phyloP scores from a whole-genome alignment of 345 rosid species.

The Aquilaria yunnanensis region DNA sequence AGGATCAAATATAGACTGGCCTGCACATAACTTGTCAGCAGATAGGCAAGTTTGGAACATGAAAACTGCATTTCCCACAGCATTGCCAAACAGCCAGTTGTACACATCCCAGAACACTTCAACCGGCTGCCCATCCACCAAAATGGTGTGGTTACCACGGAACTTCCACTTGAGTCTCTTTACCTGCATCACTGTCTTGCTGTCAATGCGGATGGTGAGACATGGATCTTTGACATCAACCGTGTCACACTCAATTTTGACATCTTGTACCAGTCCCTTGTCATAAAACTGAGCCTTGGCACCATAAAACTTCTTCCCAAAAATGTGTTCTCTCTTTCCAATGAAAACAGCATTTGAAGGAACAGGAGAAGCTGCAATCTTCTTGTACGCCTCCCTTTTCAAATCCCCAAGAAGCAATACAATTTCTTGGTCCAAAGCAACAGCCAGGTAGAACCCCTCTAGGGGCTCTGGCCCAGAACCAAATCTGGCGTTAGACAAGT shows the following conservation, averaged over 20 bases:
- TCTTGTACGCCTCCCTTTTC: slow-evolving; percentile 73
- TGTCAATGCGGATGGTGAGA: slow-evolving; percentile 72
- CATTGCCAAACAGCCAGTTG: slow-evolving; percentile 85
- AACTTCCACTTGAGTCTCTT: slow-evolving; percentile 91
- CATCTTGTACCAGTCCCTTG: slow-evolving; percentile 62
- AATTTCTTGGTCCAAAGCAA: slow-evolving; percentile 57
- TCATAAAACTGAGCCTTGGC: slow-evolving; percentile 68
- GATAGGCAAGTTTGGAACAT: slow-evolving; percentile 76
- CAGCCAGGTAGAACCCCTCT: slow-evolving; percentile 60
- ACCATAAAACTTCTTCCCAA: slow-evolving; percentile 71
- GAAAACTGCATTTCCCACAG: slow-evolving; percentile 72
- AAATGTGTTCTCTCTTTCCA: slow-evolving; percentile 71
- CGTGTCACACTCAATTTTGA: slow-evolving; percentile 76
- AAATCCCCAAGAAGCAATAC: slow-evolving; percentile 76
- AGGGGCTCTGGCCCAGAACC: slow-evolving; percentile 79
- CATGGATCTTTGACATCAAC: slow-evolving; percentile 52
- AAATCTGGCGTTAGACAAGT: slow-evolving; percentile 68
- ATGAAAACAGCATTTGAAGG: slow-evolving; percentile 39
- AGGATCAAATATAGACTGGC: slow-evolving; percentile 40
- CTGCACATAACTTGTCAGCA: slow-evolving; percentile 29
- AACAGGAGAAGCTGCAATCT: slow-evolving; percentile 29
- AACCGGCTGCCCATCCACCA: slow-evolving; percentile 75
- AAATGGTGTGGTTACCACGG: slow-evolving; percentile 77
- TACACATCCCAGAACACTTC: slow-evolving; percentile 96
- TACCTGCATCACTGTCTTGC: slow-evolving; percentile 68